Base-by-base conservation (phyloP, 257 asterid genomes). In the Fraxinus pennsylvanica region DNA sequence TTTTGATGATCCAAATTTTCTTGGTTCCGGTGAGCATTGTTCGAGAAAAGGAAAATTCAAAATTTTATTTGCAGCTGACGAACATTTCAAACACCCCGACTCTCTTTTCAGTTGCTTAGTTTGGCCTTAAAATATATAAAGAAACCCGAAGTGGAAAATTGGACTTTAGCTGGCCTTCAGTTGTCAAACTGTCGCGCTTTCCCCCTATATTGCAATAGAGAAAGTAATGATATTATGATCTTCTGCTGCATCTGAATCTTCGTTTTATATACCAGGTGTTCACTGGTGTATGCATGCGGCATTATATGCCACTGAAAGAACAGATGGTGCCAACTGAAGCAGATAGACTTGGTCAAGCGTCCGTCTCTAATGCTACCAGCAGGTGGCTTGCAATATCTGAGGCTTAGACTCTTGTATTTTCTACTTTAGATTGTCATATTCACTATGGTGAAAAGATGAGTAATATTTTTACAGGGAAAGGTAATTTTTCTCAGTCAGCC, bases 281-380 rank as follows among this genome's bases (percentile, higher is more conserved):
- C 77, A 91, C 99, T 4, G 98, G 99, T 27, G 90, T 88, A n/a
- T 96, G 99, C 98, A 83, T 91, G 84, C 85, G 97, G 77, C 96
- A 86, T 52, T 93, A 93, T 82, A 82, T 83, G 91, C 90, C 98
- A 12, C 84, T 87, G 68, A 85, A 84, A 77, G 98, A 92, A 61
- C 87, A 97, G 76, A 85, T 78, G 86, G 54, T 72, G 3, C 29
- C 87, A 6, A 76, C 67, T 19, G 89, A 84, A 54, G 89, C 68
- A 0, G 98, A 96, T 78, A 89, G 89, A 80, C 93, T 92, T 1
- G 92, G 97, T 71, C 97, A 89, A 81, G 95, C 93, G 29, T 84
- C 98, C 0, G 87, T 92, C 45, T 93, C 99, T 39, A 96, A 93
- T 50, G 99, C 98, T 39, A 91, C 98, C 13, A 89, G 89, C 86